Conservation (phyloP, 2,329 filamentous ascomycete genomes). For the Metarhizium brunneum region DNA sequence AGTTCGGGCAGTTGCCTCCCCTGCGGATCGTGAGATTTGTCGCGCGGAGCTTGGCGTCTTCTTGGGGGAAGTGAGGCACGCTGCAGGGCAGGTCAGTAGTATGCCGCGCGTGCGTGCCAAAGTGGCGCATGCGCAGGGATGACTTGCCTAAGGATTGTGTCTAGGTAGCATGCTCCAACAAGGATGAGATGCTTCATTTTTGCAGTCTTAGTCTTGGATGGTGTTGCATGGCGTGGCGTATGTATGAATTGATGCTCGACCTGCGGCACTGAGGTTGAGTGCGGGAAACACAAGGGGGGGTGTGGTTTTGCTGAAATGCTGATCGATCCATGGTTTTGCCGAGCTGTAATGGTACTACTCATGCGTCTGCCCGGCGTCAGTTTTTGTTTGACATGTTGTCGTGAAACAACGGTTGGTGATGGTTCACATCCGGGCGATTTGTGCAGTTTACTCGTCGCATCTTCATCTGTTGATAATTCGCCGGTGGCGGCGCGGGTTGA, state of each 20-base stretch:
- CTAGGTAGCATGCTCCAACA: constrained; percentile 60
- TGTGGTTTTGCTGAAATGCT: not conserved
- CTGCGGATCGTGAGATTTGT: constrained; percentile 47
- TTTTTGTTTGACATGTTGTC: too few relatives aligned
- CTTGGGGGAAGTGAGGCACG: constrained; percentile 55
- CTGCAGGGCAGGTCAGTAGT: constrained; percentile 24
- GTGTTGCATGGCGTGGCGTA: not conserved
- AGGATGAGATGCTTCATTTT: constrained; percentile 49
- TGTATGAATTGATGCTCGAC: not conserved
- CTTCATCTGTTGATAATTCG: too few relatives aligned
- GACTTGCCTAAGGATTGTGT: constrained; percentile 57
- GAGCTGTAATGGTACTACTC: not conserved
- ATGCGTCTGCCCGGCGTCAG: not conserved
- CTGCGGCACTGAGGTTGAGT: not conserved
- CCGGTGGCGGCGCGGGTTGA: too few relatives aligned
- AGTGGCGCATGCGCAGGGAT: not conserved
- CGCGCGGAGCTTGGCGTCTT: constrained; percentile 66
- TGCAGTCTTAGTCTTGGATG: not conserved
- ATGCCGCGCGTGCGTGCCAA: not conserved
- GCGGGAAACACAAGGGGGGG: not conserved
- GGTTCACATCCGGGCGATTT: too few relatives aligned
- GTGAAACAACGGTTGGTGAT: too few relatives aligned
- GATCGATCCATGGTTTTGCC: not conserved
- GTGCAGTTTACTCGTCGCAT: too few relatives aligned
- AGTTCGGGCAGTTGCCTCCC: constrained; percentile 66